These are phyloP conservation scores for Epichloe elymi DNA, from an alignment of 2,329 filamentous ascomycete genomes.

Conservation along the genomic window DNA sequence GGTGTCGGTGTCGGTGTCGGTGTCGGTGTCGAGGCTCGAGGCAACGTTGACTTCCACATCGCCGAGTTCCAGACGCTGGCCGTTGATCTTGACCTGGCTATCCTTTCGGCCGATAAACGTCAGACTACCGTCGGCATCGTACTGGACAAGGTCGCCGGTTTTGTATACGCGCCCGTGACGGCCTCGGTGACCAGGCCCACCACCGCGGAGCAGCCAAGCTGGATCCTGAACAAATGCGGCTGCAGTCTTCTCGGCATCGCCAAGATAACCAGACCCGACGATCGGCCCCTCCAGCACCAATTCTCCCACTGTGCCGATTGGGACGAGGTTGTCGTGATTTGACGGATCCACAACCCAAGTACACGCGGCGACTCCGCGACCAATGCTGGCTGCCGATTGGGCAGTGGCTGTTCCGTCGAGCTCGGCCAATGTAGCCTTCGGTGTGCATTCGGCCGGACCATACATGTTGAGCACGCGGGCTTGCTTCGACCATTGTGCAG, in stretches of 20 bases:
- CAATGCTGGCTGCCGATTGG: conserved; percentile 1
- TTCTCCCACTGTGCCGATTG: conserved; percentile 14
- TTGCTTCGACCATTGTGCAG: conserved; percentile 2
- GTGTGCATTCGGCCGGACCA: conserved; percentile 8
- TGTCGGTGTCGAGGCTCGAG: neutral
- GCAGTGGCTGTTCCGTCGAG: neutral
- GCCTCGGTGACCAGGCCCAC: conserved; percentile 12
- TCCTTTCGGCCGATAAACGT: conserved; percentile 36
- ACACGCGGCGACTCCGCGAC: conserved; percentile 3
- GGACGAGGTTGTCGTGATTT: conserved; percentile 10
- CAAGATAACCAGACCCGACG: conserved; percentile 13
- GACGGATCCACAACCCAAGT: conserved; percentile 14
- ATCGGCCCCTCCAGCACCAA: conserved; percentile 15
- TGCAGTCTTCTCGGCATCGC: conserved; percentile 10
- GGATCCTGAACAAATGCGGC: conserved; percentile 15
- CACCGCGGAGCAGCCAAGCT: conserved; percentile 6
- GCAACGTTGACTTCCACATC: conserved; percentile 4
- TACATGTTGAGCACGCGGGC: conserved; percentile 12
- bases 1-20: neutral
- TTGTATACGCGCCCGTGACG: conserved; percentile 8
- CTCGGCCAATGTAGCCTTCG: conserved; percentile 1
- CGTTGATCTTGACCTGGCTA: conserved; percentile 40
- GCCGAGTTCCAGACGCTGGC: conserved; percentile 15
- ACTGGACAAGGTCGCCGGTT: conserved; percentile 14
- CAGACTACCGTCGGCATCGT: conserved; percentile 21